Evolutionary conservation across 129 eudicot species (phyloP), one percentile per base, ranked within the genome.

Genomic region (Pulicaria dysenterica): DNA sequence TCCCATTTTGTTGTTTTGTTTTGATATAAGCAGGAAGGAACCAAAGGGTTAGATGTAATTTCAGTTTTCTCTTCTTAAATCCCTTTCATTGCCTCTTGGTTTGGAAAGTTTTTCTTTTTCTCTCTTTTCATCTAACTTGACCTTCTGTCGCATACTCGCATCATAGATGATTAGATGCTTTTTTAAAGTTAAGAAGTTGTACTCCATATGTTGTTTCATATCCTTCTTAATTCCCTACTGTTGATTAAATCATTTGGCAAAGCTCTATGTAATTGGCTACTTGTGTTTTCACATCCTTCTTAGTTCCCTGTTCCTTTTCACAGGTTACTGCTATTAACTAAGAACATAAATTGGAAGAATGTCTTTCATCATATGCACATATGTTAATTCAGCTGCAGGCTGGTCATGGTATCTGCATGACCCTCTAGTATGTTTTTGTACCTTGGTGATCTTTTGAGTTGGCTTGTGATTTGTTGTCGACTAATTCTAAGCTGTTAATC

Each of bases 381-480:
- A 70, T 24, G 54, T 57, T 8, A 31, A 58, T 10, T 31, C 66
- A 57, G 75, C 54, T 57, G 65, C 66, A 56, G 45, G 65, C 5
- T 9, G 62, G 63, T 69, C 73, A 38, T 51, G 61, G 40, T 69
- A 43, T 40, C 51, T 58, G 64, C 41, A 41, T 1, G 16, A 58
- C 42, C 64, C 64, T 10, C 4, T 58, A 7, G 31, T 58, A 10
- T 34, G 43, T 10, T 58, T 31, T 36, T 58, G 16, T 58, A 58
- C 64, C 64, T 4, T 58, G 43, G 42, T 58, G 41, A 36, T 36
- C 64, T 34, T 31, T 1, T 9, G 4, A 58, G 64, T 58, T 58
- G 43, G 36, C 43, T 58, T 12, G 43, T 42, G 11, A 31, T 31
- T 58, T 31, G 8, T 31, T 34, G n/a, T 13, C 36, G 43, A 64